Evolutionary conservation across 1,284 basidiomycete genomes (phyloP).

Genomic region (Pyrrhoderma lamaoense): DNA sequence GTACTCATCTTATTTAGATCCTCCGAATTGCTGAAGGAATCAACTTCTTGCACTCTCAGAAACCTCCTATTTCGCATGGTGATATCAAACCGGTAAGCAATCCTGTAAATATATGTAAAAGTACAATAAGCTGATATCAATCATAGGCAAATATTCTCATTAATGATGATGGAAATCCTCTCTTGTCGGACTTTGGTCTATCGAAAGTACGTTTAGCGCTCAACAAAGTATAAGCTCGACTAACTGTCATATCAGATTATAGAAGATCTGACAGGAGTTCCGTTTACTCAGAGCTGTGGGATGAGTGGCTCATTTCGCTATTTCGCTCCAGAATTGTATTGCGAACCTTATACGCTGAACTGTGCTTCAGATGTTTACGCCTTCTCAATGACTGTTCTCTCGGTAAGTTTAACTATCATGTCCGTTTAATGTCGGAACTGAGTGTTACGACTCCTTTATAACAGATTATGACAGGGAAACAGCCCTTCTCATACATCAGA

Average conservation of each 20-base stretch:
- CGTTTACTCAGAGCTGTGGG: not conserved
- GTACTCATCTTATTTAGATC: slow-evolving; percentile 29
- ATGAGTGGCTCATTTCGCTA: not conserved
- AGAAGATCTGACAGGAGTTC: not conserved
- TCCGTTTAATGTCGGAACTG: too few relatives aligned
- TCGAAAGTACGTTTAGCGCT: not conserved
- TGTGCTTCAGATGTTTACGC: slow-evolving; percentile 19
- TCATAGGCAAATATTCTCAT: slow-evolving; percentile 6
- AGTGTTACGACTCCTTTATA: too few relatives aligned
- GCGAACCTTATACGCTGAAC: slow-evolving; percentile 29
- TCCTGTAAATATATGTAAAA: not conserved
- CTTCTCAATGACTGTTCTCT: not conserved
- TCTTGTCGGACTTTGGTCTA: slow-evolving; percentile 6
- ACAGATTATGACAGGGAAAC: slow-evolving; percentile 42
- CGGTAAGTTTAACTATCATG: slow-evolving; percentile 11
- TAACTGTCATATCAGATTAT: not conserved
- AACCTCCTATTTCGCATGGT: slow-evolving; percentile 44
- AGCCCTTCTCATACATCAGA: slow-evolving; percentile 40
- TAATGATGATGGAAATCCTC: not conserved
- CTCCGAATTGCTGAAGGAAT: slow-evolving; percentile 39
- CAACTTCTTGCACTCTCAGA: slow-evolving; percentile 41
- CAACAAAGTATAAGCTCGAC: not conserved
- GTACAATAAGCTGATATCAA: not conserved
- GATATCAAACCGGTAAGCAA: slow-evolving; percentile 24
- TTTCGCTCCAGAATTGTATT: not conserved